Base-by-base conservation (phyloP, 2,329 filamentous ascomycete species). In the Trichoderma harzianum region DNA sequence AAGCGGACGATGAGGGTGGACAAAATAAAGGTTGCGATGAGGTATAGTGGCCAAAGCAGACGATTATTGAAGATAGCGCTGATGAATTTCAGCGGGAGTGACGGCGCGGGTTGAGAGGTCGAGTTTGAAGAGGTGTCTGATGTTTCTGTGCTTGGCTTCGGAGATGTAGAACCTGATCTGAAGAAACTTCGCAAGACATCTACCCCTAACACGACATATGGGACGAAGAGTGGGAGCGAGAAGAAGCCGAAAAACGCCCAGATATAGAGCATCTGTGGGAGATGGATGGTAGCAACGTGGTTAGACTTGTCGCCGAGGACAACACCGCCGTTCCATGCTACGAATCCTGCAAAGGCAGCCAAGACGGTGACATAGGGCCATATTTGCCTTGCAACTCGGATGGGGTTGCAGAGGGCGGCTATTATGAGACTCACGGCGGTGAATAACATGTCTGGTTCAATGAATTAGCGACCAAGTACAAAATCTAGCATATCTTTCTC, bases 261-360 rank as follows among this genome's bases (percentile, higher is more conserved):
- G 75, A 98, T 91, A 78, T 99, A 99, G 21, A 98, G 90, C 88
- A 99, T 93, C 82, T 99, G 96, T 0, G 95, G 88, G 6, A 96
- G 83, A 78, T 99, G 95, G 14, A 98, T 84, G 1, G 94, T 96
- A 0, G 95, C 94, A 36, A 96, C 87, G 78, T 99, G 96, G 78
- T 97, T 98, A 30, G 93, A 91, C 82, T 98, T 98, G 82, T 99
- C 96, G 92, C 93, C 95, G 3, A 99, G 88, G 1, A 98, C 96
- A 21, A 99, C 95, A 12, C 95, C 91, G 7, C 93, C 92, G 76
- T 99, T 99, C 92, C 92, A 96, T 10, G 87, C 76, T 0, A 98
- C 91, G 78, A 98, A 98, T 1, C 80, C 84, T 3, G 81, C 88
- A 78, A 99, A 99, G 0, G 88, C 82, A 0, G 78, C 78, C 8